A percentile compares a stretch with the other conserved stretches of the same genome.
Conservation (phyloP, 164 flowering plant genomes). For the Nymphaea colorata region DNA sequence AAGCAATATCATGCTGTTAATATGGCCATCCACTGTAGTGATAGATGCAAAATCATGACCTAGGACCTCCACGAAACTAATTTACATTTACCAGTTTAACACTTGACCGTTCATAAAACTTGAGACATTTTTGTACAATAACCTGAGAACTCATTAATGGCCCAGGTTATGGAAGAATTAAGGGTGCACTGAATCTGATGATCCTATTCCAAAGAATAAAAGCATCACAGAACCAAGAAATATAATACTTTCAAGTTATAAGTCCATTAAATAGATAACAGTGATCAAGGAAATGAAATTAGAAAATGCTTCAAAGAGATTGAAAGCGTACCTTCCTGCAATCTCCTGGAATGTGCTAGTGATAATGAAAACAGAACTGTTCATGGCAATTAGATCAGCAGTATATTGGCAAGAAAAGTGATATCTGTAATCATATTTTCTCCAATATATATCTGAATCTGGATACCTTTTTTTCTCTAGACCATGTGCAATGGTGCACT, state of each 20-base stretch:
- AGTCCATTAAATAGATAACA: not conserved
- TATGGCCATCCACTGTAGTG: not conserved
- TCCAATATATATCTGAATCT: conserved; percentile 13
- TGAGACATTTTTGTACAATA: not conserved
- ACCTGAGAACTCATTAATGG: not conserved
- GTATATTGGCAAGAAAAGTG: conserved; percentile 13
- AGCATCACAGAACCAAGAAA: not conserved
- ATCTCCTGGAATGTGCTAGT: conserved; percentile 97
- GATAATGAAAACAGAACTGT: conserved; percentile 90
- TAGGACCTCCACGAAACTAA: not conserved
- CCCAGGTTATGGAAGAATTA: not conserved
- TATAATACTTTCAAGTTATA: not conserved
- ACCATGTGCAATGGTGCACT: conserved; percentile 13
- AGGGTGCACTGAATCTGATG: not conserved
- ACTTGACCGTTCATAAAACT: not conserved
- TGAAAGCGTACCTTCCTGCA: conserved; percentile 74
- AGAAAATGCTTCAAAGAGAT: not conserved
- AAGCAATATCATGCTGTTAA: not conserved
- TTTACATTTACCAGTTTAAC: not conserved
- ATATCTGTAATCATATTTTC: conserved; percentile 8
- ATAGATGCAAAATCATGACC: not conserved
- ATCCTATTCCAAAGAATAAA: not conserved
- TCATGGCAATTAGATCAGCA: conserved; percentile 12
- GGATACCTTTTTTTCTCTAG: conserved; percentile 12
- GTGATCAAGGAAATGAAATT: not conserved